A percentile compares a stretch with the other conserved stretches of the same genome.
These are phyloP conservation scores for Dioszegia aurantiaca DNA, from an alignment of 768 basidiomycete species.

Conservation along the genomic window DNA sequence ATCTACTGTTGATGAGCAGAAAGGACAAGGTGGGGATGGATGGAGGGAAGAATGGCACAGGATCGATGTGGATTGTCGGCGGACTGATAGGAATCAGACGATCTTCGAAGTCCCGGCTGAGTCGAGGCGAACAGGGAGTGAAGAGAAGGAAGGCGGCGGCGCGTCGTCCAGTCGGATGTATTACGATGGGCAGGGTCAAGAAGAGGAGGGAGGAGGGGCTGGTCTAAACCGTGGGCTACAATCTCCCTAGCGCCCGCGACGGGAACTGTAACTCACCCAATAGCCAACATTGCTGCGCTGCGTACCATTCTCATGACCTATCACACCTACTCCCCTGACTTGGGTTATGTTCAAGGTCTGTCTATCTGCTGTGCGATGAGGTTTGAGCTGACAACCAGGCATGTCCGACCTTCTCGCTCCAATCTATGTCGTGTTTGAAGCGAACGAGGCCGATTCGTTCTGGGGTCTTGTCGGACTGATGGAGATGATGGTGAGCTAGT, in stretches of 20 bases:
- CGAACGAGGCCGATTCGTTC: slow-evolving; percentile 85
- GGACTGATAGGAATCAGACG: slow-evolving; percentile 91
- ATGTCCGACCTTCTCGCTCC: slow-evolving; percentile 97
- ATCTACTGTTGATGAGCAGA: slow-evolving; percentile 72
- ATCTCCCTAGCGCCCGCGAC: no score
- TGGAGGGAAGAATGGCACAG: slow-evolving; percentile 68
- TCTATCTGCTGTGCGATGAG: background rate
- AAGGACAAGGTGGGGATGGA: slow-evolving; percentile 55
- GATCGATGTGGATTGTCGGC: slow-evolving; percentile 70
- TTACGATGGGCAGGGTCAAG: slow-evolving; percentile 32
- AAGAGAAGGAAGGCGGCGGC: slow-evolving; percentile 59
- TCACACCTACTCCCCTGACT: slow-evolving; percentile 48
- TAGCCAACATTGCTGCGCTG: slow-evolving; percentile 81
- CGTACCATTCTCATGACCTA: slow-evolving; percentile 76
- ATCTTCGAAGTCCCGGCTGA: slow-evolving; percentile 62
- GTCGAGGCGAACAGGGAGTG: slow-evolving; percentile 44
- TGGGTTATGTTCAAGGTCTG: slow-evolving; percentile 92
- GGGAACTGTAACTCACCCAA: no score
- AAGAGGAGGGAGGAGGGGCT: slow-evolving; percentile 49
- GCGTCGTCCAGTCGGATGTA: slow-evolving; percentile 13
- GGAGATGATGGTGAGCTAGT: slow-evolving; percentile 77
- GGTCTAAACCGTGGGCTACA: slow-evolving; percentile 49
- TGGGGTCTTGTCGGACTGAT: slow-evolving; percentile 96
- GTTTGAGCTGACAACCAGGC: slow-evolving; percentile 48
- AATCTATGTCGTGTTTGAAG: slow-evolving; percentile 83